Conservation (phyloP, 2,329 filamentous ascomycete species). For the Colletotrichum sp. region DNA sequence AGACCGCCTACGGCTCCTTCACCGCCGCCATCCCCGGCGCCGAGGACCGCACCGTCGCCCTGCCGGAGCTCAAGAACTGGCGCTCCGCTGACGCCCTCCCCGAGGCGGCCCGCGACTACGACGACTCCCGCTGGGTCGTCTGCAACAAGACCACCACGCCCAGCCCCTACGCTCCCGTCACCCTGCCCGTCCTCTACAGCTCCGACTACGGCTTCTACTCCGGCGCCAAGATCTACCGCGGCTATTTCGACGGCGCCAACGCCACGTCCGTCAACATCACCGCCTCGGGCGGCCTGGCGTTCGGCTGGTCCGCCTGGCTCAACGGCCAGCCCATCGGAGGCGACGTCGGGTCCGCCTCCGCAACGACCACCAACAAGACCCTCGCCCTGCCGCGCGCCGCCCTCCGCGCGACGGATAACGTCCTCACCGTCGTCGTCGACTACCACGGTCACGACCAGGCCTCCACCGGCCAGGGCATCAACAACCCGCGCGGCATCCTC, state of each 20-base stretch:
- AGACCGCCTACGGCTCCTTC: conserved; percentile 49
- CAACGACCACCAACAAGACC: conserved; percentile 46
- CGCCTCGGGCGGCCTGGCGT: conserved; percentile 72
- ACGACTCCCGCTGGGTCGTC: conserved; percentile 70
- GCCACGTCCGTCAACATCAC: conserved; percentile 63
- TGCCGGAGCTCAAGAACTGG: conserved; percentile 70
- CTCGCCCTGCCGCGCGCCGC: conserved; percentile 55
- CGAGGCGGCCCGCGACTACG: conserved; percentile 67
- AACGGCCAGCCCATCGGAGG: conserved; percentile 69
- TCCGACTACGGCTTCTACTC: conserved; percentile 80
- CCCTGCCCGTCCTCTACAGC: conserved; percentile 70
- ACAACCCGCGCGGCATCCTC: conserved; percentile 66
- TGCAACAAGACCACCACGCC: conserved; percentile 64
- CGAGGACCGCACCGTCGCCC: conserved; percentile 42
- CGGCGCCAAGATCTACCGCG: conserved; percentile 73
- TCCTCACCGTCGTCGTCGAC: conserved; percentile 74
- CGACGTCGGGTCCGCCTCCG: conserved; percentile 59
- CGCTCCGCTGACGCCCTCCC: conserved; percentile 74
- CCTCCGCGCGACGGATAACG: conserved; percentile 56
- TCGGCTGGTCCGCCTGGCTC: conserved; percentile 72
- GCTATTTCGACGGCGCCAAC: conserved; percentile 69
- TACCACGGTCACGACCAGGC: conserved; percentile 71
- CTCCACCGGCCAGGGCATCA: conserved; percentile 67
- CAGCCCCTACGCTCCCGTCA: conserved; percentile 61
- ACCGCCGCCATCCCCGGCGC: conserved; percentile 52